Evolutionary conservation across 352 stramenopile species (phyloP).

Genomic region (Thalassiosira hispida): DNA sequence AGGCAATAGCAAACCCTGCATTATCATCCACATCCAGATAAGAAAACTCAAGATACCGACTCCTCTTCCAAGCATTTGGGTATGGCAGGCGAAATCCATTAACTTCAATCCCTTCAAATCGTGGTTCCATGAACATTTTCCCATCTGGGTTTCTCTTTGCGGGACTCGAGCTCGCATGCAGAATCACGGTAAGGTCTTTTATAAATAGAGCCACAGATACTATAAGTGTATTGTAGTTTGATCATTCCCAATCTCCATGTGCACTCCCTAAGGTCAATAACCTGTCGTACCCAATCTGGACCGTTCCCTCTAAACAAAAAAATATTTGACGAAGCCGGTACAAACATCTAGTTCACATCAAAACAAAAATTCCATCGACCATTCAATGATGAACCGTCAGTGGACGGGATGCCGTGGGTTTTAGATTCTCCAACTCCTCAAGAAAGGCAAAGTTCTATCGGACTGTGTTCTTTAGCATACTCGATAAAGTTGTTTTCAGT

Average conservation of each 20-base stretch:
- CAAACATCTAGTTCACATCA: conserved; percentile 30
- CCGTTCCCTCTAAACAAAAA: conserved; percentile 26
- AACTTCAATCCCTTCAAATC: conserved; percentile 27
- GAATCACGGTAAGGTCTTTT: neutral
- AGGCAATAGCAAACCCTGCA: conserved; percentile 14
- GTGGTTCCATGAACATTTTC: conserved; percentile 30
- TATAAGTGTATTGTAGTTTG: conserved; percentile 18
- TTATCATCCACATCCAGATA: conserved; percentile 19
- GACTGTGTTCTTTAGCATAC: conserved; percentile 17
- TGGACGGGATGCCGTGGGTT: conserved; percentile 12
- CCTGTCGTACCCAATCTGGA: conserved; percentile 1
- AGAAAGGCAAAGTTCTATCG: conserved; percentile 33
- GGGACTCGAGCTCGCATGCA: conserved; percentile 14
- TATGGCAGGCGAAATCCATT: conserved; percentile 11
- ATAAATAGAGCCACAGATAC: conserved; percentile 11
- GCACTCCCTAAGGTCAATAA: conserved; percentile 26
- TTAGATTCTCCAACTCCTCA: conserved; percentile 14
- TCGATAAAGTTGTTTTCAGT: conserved; percentile 18
- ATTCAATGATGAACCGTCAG: conserved; percentile 27
- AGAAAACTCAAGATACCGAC: conserved; percentile 15
- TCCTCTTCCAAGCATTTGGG: conserved; percentile 34
- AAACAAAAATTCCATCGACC: conserved; percentile 27
- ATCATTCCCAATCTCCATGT: conserved; percentile 30
- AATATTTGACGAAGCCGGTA: conserved; percentile 23
- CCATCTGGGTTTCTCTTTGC: conserved; percentile 9